Evolutionary conservation across 208 protist species (phyloP).

Genomic region (Acanthamoeba triangularis): DNA sequence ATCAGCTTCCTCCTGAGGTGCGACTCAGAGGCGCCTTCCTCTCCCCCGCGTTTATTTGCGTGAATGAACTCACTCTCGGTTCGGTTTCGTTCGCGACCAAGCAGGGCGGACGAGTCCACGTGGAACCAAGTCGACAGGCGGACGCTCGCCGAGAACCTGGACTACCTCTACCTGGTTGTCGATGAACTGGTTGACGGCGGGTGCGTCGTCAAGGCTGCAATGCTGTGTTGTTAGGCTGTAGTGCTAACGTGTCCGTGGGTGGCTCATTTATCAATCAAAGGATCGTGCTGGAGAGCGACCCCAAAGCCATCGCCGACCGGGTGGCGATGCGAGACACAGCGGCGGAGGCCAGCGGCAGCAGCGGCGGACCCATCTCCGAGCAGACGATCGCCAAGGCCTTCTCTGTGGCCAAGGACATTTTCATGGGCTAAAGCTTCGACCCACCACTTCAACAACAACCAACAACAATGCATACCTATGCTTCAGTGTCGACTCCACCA

Average conservation of each 20-base stretch:
- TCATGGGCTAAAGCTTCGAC: background rate
- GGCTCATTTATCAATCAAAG: background rate
- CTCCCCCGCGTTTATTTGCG: background rate
- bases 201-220: background rate
- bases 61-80: no score
- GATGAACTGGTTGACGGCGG: constrained; percentile 41
- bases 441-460: background rate
- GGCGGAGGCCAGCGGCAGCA: background rate
- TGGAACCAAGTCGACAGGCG: constrained; percentile 57
- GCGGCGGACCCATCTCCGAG: background rate
- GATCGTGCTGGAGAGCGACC: constrained; percentile 5
- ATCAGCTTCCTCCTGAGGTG: constrained; percentile 15
- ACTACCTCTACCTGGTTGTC: constrained; percentile 34
- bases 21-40: background rate
- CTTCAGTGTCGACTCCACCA: no score
- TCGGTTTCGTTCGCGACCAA: no score
- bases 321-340: background rate
- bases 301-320: constrained; percentile 9
- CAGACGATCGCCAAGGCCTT: constrained; percentile 3
- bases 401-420: background rate
- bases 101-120: background rate
- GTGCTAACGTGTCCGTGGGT: background rate
- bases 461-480: background rate
- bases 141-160: constrained; percentile 32
- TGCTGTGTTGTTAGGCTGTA: background rate